Percentiles rank a stretch among this genome's conserved stretches.
Conservation (phyloP, 2,329 filamentous ascomycete species). For the Fusarium buharicum region DNA sequence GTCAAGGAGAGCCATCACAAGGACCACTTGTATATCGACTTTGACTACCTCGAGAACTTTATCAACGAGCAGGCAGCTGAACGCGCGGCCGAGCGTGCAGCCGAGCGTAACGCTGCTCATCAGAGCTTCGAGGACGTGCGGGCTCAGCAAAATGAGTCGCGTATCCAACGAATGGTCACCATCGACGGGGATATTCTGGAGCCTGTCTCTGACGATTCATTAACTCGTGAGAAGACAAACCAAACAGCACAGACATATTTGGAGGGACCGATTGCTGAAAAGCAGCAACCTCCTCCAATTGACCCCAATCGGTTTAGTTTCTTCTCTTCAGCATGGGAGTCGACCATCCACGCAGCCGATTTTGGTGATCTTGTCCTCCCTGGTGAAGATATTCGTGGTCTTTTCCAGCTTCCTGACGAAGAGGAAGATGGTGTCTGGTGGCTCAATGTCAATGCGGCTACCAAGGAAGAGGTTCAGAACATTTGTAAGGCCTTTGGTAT, state of each 20-base stretch:
- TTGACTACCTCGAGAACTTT: slow-evolving; percentile 93
- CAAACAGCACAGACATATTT: slow-evolving; percentile 45
- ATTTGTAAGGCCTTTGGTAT: slow-evolving; percentile 96
- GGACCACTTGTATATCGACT: slow-evolving; percentile 87
- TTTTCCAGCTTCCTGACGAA: slow-evolving; percentile 76
- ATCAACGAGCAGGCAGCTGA: slow-evolving; percentile 67
- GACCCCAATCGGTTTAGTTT: slow-evolving; percentile 91
- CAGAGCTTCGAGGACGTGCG: slow-evolving; percentile 51
- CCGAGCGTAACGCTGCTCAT: slow-evolving; percentile 58
- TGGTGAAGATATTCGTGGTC: slow-evolving; percentile 86
- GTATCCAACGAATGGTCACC: slow-evolving; percentile 56
- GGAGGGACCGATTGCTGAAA: slow-evolving; percentile 49
- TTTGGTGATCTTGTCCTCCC: slow-evolving; percentile 89
- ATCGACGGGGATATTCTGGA: slow-evolving; percentile 67
- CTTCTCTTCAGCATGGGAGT: slow-evolving; percentile 94
- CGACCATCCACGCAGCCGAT: slow-evolving; percentile 89
- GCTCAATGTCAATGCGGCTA: slow-evolving; percentile 93
- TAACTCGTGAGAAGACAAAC: slow-evolving; percentile 59
- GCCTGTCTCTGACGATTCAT: slow-evolving; percentile 60
- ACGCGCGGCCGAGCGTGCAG: slow-evolving; percentile 56
- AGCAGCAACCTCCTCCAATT: slow-evolving; percentile 52
- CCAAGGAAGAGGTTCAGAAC: slow-evolving; percentile 85
- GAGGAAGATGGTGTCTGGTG: slow-evolving; percentile 91
- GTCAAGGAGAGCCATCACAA: slow-evolving; percentile 72
- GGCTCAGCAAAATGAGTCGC: slow-evolving; percentile 41